Evolutionary conservation across 2,329 filamentous ascomycete genomes (phyloP), one percentile per base, ranked within the genome.

Genomic region (Myriosclerotinia duriaeana): DNA sequence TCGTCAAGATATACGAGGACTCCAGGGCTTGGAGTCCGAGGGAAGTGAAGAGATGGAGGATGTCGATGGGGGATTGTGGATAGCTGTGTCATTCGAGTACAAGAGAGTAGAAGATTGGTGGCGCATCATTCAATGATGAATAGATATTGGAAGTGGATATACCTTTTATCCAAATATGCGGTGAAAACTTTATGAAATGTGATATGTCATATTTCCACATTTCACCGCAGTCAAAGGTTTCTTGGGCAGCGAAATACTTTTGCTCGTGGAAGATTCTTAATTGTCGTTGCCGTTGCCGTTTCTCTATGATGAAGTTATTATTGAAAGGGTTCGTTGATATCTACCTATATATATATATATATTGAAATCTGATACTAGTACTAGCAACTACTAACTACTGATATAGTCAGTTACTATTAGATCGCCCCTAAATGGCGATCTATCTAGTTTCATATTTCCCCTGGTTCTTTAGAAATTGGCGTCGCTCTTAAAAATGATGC

Each of bases 371-470:
- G 56, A 48, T 56, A 17, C 22, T 30, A 40, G 3, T 34, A 34
- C 2, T 34, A 59, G n/a, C n/a, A n/a, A n/a, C n/a, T n/a, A 15
- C 20, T 1, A n/a, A 36, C n/a, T n/a, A 12, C 56, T 60, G 12
- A 48, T 60, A 60, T 48, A 12, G 26, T 50, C 26, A 50, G 52
- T 64, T 22, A 36, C 50, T 38, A 40, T 22, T 65, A 65, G 63
- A 65, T 65, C 63, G 63, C 63, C 63, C 63, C 63, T 65, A 65
- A 65, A 53, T 40, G 63, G 54, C 63, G 63, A 65, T 65, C 63
- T 26, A 40, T 61, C 58, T 65, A 60, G 63, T 53, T 52, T 60
- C 42, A 48, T 42, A n/a, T 26, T 65, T 59, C 63, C 63, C 63
- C 55, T 59, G 63, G 8, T 50, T 50, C 58, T 60, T 53, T n/a